Conservation (phyloP, 192 early-diverging fungal genomes). For the Mortierella alpina region DNA sequence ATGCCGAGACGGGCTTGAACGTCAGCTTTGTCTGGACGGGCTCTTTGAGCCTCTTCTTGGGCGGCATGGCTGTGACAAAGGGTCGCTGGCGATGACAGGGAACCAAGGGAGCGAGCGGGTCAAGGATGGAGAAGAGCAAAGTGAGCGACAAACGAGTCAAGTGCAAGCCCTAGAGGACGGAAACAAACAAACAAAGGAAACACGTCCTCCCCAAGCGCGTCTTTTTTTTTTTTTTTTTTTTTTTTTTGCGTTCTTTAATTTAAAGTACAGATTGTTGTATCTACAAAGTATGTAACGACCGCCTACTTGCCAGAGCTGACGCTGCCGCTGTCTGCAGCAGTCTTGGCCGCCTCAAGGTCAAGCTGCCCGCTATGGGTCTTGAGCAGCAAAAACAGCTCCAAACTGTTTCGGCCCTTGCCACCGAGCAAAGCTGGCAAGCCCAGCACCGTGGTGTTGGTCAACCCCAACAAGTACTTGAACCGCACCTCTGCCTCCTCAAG, state of each 20-base stretch:
- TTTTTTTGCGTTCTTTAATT: too few relatives aligned
- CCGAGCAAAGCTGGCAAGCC: slow-evolving; percentile 56
- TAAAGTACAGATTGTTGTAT: too few relatives aligned
- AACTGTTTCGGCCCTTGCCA: slow-evolving; percentile 73
- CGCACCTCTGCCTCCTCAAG: slow-evolving; percentile 55
- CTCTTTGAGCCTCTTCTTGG: slow-evolving; percentile 32
- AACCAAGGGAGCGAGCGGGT: too few relatives aligned
- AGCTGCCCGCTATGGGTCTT: slow-evolving; percentile 65
- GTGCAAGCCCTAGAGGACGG: neutral
- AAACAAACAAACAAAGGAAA: slow-evolving; percentile 8
- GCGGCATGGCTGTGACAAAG: slow-evolving; percentile 25
- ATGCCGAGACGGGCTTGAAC: slow-evolving; percentile 27
- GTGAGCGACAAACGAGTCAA: neutral
- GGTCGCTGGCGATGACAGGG: too few relatives aligned
- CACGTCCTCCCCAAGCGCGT: slow-evolving; percentile 4
- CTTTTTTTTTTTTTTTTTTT: slow-evolving; percentile 7
- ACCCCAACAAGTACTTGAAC: slow-evolving; percentile 62
- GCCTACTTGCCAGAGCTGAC: slow-evolving; percentile 19
- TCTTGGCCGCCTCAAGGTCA: slow-evolving; percentile 46
- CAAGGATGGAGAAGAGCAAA: neutral
- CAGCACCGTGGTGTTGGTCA: slow-evolving; percentile 53
- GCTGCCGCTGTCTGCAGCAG: slow-evolving; percentile 21
- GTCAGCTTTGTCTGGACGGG: slow-evolving; percentile 44
- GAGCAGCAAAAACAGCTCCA: slow-evolving; percentile 71
- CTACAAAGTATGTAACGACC: neutral